Conservation (phyloP, 495 filamentous ascomycete genomes). For the Hyphodiscus hymeniophilus region DNA sequence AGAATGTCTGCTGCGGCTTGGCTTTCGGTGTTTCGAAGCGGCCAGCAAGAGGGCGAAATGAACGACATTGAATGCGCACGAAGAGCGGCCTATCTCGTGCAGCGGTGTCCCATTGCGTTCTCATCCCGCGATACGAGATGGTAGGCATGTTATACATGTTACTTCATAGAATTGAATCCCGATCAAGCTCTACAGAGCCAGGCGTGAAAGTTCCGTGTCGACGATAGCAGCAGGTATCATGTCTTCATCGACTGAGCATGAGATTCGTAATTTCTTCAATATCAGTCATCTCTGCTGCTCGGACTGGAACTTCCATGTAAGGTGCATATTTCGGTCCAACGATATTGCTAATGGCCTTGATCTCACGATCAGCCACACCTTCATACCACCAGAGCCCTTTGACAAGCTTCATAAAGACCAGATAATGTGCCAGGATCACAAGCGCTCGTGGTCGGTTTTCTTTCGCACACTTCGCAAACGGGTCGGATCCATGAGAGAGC, state of each 20-base stretch:
- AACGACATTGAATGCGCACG: no score
- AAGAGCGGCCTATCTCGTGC: no score
- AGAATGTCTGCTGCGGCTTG: no score
- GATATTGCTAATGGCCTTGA: constrained; percentile 29
- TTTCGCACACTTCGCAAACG: constrained; percentile 43
- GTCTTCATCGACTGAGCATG: constrained; percentile 4
- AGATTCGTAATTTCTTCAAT: constrained; percentile 7
- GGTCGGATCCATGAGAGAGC: constrained; percentile 40
- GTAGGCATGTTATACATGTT: no score
- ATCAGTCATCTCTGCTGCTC: constrained; percentile 1
- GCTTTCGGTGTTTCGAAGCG: no score
- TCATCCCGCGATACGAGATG: no score
- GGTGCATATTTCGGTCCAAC: constrained; percentile 28
- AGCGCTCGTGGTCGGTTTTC: constrained; percentile 45
- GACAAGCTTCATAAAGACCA: constrained; percentile 34
- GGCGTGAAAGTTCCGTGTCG: no score
- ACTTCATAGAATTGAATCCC: no score
- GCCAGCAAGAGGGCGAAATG: no score
- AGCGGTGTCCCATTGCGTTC: no score
- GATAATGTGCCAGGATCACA: constrained; percentile 38
- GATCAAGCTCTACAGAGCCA: no score
- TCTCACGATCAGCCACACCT: constrained; percentile 31
- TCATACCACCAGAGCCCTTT: constrained; percentile 36
- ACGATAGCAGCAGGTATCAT: no score
- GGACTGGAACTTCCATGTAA: constrained; percentile 11